These are phyloP conservation scores for Colletotrichum navitas DNA, from an alignment of 2,329 filamentous ascomycete species.

Conservation along the genomic window DNA sequence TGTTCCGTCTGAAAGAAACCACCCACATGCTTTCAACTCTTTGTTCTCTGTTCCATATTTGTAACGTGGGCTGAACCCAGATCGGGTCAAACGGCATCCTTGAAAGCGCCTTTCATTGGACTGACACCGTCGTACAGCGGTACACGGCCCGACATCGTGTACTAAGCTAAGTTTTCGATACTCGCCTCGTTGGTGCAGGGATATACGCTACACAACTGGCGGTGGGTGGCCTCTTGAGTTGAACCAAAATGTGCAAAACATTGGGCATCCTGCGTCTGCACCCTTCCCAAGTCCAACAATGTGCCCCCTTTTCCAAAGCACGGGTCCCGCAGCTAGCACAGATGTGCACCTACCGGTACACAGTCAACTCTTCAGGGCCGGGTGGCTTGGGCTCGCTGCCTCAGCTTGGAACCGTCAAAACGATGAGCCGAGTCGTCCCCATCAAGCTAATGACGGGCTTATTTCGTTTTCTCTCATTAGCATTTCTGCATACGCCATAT, in stretches of 20 bases:
- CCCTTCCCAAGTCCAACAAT: no score
- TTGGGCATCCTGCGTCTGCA: background rate
- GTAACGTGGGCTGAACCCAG: conserved; percentile 26
- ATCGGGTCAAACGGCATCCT: conserved; percentile 30
- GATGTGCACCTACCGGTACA: background rate
- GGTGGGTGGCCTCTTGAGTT: conserved; percentile 7
- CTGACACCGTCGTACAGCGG: conserved; percentile 4
- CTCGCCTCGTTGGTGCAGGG: background rate
- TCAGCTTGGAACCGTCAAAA: conserved; percentile 25
- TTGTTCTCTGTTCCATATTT: conserved; percentile 36
- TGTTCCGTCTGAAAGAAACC: conserved; percentile 12
- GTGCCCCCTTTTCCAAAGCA: conserved; percentile 1
- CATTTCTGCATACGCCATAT: background rate
- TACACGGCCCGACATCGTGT: conserved; percentile 1
- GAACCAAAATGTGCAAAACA: background rate
- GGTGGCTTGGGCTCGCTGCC: conserved; percentile 11
- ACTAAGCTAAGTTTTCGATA: background rate
- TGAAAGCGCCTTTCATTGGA: conserved; percentile 1
- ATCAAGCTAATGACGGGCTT: background rate
- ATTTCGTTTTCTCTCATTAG: background rate
- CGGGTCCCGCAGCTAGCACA: conserved; percentile 24
- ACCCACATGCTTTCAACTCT: conserved; percentile 12
- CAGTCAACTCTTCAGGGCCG: background rate
- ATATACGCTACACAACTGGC: background rate
- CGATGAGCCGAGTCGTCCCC: conserved; percentile 6